Evolutionary conservation across 2,329 filamentous ascomycete species (phyloP), one percentile per base, ranked within the genome.

Genomic region (Xylariales sp.): DNA sequence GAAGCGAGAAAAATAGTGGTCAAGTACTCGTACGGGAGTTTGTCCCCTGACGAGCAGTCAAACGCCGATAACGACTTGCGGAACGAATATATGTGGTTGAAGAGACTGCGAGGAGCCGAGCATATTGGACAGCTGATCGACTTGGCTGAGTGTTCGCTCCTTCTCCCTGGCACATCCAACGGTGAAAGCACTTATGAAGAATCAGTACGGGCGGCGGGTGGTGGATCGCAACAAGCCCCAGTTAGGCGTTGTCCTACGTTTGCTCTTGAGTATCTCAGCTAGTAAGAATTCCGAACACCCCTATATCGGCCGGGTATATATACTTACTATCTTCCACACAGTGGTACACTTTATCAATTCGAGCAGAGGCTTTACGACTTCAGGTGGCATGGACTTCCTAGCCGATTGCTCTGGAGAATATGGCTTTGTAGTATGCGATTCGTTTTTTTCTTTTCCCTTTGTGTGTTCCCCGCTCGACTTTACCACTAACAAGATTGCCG

Each of bases 341-440:
- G 58, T 14, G 68, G 68, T 41, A 67, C 68, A 9, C 3, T 64
- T 12, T 14, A 1, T 1, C 58, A 23, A 2, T 64, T 58, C 10
- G 2, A 23, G 6, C 3, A 9, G 36, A 55, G 9, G 7, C 50
- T 49, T 36, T 6, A n/a, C 28, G 16, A 12, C 10, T 28, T 14
- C 12, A 30, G 30, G 3, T 7, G 34, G 23, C 8, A 36, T 18
- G 23, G 39, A n/a, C 16, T 71, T 45, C 69, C 69, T 3, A 69
- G 39, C 36, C 63, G 69, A 5, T 16, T 71, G 16, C 59, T 64
- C n/a, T 69, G 69, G 69, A 50, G 48, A 12, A 58, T 71, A 3
- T 69, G 59, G 56, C 66, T 69, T 28, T 71, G 69, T 28, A 58
- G 69, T 71, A 57, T 56, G 63, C 78, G 23, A 6, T 18, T 10